A percentile compares a stretch with the other conserved stretches of the same genome.
phyloP scores from a whole-genome alignment of 805 yeast genomes.

The Alloascoidea africana region DNA sequence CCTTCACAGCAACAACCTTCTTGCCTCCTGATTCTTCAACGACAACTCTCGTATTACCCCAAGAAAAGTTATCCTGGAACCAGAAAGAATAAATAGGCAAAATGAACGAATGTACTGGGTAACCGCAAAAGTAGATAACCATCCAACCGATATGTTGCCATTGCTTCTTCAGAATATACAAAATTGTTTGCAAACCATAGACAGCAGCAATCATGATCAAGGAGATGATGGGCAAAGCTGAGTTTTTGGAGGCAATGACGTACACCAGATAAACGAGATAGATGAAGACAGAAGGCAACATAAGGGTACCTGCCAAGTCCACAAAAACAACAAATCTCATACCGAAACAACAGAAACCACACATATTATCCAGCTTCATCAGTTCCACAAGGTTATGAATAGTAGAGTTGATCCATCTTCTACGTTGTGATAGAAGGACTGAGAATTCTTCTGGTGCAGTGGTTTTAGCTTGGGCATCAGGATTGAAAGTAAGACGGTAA shows the following conservation, averaged over 20 bases:
- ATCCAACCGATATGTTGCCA: constrained; percentile 36
- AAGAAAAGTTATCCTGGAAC: constrained; percentile 49
- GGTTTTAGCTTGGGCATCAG: constrained; percentile 44
- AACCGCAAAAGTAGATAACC: constrained; percentile 39
- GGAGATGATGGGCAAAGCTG: constrained; percentile 36
- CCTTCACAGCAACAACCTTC: constrained; percentile 22
- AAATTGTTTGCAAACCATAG: constrained; percentile 43
- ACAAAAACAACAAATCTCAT: constrained; percentile 45
- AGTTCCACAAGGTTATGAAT: constrained; percentile 48
- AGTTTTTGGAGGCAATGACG: constrained; percentile 32
- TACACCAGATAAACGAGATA: constrained; percentile 36
- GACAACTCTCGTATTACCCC: constrained; percentile 52
- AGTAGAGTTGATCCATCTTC: constrained; percentile 56
- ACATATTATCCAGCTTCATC: constrained; percentile 37
- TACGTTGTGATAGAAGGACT: constrained; percentile 38
- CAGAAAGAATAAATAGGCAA: constrained; percentile 46
- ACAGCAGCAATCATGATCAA: constrained; percentile 38
- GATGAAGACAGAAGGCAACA: constrained; percentile 42
- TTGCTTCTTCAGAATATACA: constrained; percentile 29
- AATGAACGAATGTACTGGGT: constrained; percentile 46
- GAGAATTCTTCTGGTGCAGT: constrained; percentile 37
- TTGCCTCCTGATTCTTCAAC: constrained; percentile 37
- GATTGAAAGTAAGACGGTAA: constrained; percentile 36
- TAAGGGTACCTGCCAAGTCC: constrained; percentile 42
- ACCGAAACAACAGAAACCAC: constrained; percentile 46